Evolutionary conservation across 2,329 filamentous ascomycete genomes (phyloP).

Genomic region (Botrytis fabae): DNA sequence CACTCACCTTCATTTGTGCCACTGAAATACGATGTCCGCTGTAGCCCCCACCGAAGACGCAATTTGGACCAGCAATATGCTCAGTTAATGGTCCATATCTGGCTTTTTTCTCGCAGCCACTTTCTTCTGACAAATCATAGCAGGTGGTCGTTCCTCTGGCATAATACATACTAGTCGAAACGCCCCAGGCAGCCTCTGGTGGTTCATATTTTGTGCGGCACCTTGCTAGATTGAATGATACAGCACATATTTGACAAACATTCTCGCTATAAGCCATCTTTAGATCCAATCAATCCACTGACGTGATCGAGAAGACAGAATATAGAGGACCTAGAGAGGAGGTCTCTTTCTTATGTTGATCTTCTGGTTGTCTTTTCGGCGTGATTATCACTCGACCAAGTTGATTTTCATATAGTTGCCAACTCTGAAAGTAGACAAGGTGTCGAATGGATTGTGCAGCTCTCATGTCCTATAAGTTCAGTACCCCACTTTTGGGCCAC

Average conservation of each 20-base stretch:
- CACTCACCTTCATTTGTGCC: neutral
- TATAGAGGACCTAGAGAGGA: neutral
- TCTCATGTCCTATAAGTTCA: neutral
- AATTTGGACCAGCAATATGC: slow-evolving; percentile 13
- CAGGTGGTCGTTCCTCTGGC: neutral
- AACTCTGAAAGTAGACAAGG: neutral
- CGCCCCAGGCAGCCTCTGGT: neutral
- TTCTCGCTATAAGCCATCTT: slow-evolving; percentile 9
- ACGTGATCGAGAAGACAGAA: neutral
- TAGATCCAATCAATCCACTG: neutral
- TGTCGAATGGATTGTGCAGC: neutral
- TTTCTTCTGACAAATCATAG: neutral
- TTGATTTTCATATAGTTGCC: neutral
- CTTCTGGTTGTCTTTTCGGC: neutral
- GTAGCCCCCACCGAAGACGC: neutral
- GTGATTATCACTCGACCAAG: neutral
- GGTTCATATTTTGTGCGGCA: slow-evolving; percentile 2
- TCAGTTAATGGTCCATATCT: neutral
- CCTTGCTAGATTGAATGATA: slow-evolving; percentile 11
- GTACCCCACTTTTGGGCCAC: too few relatives aligned
- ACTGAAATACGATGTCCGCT: neutral
- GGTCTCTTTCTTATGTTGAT: neutral
- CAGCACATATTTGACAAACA: neutral
- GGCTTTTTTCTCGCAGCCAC: neutral
- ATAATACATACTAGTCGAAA: neutral